Percentiles rank a stretch among this genome's conserved stretches.
These are phyloP conservation scores for Auriculariales sp. DNA, from an alignment of 768 basidiomycete species.

Conservation along the genomic window DNA sequence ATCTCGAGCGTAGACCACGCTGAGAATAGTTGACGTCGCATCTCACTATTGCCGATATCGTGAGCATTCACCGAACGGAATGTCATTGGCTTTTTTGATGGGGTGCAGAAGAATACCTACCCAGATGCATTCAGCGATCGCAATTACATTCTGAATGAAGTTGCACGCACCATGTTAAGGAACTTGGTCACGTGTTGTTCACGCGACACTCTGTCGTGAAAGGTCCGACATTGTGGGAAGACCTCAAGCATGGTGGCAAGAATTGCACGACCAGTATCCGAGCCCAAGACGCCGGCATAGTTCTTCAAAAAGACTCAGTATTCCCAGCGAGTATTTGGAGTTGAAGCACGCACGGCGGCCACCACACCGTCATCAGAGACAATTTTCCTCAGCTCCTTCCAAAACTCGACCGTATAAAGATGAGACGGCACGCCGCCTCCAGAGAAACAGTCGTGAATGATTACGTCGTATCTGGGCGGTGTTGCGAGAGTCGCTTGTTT, in stretches of 20 bases:
- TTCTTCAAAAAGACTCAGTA: conserved; percentile 35
- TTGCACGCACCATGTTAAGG: conserved; percentile 53
- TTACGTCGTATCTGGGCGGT: conserved; percentile 39
- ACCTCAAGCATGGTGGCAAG: conserved; percentile 50
- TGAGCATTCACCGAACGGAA: conserved; percentile 39
- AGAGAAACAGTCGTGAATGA: conserved; percentile 88
- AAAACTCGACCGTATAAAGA: conserved; percentile 76
- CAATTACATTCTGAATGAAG: neutral
- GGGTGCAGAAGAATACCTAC: conserved; percentile 76
- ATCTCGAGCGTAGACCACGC: conserved; percentile 40
- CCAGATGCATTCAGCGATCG: neutral
- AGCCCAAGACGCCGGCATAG: conserved; percentile 59
- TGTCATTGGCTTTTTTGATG: conserved; percentile 33
- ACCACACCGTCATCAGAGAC: conserved; percentile 62
- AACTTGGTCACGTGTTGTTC: conserved; percentile 30
- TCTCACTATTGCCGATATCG: conserved; percentile 55
- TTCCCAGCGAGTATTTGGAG: neutral
- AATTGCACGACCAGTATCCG: conserved; percentile 49
- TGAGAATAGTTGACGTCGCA: conserved; percentile 47
- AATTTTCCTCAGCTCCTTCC: conserved; percentile 48
- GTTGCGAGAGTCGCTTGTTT: conserved; percentile 20
- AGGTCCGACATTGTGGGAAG: conserved; percentile 72
- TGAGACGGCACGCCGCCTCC: conserved; percentile 84
- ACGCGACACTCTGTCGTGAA: conserved; percentile 50
- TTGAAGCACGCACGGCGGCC: conserved; percentile 47